These are phyloP conservation scores for Mayamaea pseudoterrestris DNA, from an alignment of 108 stramenopile species.

Conservation along the genomic window DNA sequence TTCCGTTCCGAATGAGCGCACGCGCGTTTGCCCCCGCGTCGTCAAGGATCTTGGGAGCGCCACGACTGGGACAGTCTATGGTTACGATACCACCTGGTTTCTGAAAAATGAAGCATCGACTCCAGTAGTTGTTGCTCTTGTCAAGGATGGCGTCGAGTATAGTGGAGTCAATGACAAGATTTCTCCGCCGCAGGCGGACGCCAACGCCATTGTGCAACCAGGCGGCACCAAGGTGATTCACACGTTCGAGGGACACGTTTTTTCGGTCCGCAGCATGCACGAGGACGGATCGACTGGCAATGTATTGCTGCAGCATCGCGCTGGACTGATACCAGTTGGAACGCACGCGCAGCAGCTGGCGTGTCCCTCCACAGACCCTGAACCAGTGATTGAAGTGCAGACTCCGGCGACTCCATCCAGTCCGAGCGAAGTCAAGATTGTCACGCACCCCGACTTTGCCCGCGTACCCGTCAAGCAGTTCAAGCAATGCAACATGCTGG, in stretches of 20 bases:
- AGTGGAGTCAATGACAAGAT: constrained; percentile 24
- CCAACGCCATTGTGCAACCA: constrained; percentile 19
- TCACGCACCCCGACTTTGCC: constrained; percentile 1
- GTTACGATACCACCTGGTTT: constrained; percentile 40
- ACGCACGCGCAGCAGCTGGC: constrained; percentile 5
- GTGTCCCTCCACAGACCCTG: constrained; percentile 12
- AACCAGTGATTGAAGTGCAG: constrained; percentile 13
- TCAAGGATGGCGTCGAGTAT: constrained; percentile 22
- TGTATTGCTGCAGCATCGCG: constrained; percentile 35
- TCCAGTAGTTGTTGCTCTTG: constrained; percentile 18
- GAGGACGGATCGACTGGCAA: constrained; percentile 14
- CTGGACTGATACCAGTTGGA: constrained; percentile 27
- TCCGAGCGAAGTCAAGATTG: too few species aligned
- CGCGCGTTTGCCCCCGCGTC: constrained; percentile 22
- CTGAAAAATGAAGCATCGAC: constrained; percentile 27
- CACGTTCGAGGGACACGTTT: constrained; percentile 16
- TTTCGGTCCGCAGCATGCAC: constrained; percentile 25
- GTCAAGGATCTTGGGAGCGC: constrained; percentile 7
- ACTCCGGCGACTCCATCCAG: background rate
- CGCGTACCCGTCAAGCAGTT: constrained; percentile 2
- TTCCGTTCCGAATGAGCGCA: constrained; percentile 23
- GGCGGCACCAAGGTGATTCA: constrained; percentile 10
- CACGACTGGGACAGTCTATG: constrained; percentile 2
- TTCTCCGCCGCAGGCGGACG: constrained; percentile 21
- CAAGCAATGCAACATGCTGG: constrained; percentile 22